Evolutionary conservation across 2,329 filamentous ascomycete species (phyloP), one percentile per base, ranked within the genome.

Genomic region (Juglanconis sp.): DNA sequence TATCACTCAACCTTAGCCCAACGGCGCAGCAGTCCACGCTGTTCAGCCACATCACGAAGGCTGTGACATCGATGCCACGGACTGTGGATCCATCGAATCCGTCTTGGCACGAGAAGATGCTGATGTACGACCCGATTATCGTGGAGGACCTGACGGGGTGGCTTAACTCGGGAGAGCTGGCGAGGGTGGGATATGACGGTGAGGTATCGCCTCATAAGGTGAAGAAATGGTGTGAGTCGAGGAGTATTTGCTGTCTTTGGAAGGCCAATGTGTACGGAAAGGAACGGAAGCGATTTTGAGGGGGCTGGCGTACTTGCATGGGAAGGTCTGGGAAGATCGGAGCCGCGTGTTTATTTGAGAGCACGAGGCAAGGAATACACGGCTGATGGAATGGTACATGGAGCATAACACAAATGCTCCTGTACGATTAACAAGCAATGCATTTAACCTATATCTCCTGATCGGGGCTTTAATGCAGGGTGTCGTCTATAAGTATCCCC

Each of bases 41-140:
- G 31, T 86, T 86, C 63, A 67, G 68, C 32, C 72, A 78, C 64
- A 86, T 89, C 55, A 83, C 81, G 0, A 74, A 76, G 44, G 85
- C 85, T 1, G 75, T 89, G 9, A 81, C 69, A 8, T 75, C 76
- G 1, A 77, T 79, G 4, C 79, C 84, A 3, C 77, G 77, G 11
- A 79, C 82, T 0, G 77, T 67, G 4, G 77, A 87, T 64, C 74
- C 80, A 1, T 64, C 65, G 6, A 71, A 80, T 2, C 86, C 85
- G 13, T 92, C 85, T 2, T 98, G 93, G 91, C 82, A 96, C 67
- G 92, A 98, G 74, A 96, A 92, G 75, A 97, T 99, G 51, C 79
- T 98, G 5, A 85, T 98, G 71, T 98, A 96, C 71, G 93, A 98
- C 68, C 92, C 94, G 0, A 89, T 99, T 48, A 81, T 95, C 1